Percentiles rank a stretch among this genome's conserved stretches.
These are phyloP conservation scores for Pseudogymnoascus sp. DNA, from an alignment of 2,329 filamentous ascomycete species.

Conservation along the genomic window DNA sequence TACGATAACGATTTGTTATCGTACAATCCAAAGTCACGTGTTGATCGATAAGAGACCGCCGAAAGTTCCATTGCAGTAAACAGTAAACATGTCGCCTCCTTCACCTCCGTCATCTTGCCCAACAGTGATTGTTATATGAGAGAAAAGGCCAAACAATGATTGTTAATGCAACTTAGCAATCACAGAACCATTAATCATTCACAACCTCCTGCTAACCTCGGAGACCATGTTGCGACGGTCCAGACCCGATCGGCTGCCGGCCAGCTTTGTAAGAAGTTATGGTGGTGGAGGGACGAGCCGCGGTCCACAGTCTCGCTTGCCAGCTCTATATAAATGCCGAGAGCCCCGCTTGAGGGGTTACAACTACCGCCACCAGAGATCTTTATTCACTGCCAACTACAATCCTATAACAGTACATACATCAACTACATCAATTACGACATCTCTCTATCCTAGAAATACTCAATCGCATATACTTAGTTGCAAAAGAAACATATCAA, in stretches of 20 bases:
- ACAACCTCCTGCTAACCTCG: not conserved
- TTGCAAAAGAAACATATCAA: conserved; percentile 15
- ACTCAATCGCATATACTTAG: not conserved
- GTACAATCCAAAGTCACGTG: not conserved
- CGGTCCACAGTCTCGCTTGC: conserved; percentile 2
- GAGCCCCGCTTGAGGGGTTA: not conserved
- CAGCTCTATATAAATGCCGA: conserved; percentile 3
- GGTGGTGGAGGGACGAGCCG: not conserved
- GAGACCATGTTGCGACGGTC: not conserved
- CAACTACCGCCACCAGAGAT: conserved; percentile 3
- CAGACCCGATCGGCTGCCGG: not conserved
- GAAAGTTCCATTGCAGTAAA: not conserved
- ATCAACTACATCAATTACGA: not conserved
- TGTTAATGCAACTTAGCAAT: not conserved
- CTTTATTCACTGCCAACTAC: not conserved
- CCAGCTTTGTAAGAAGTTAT: conserved; percentile 5
- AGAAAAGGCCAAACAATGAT: not conserved
- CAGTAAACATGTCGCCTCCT: not conserved
- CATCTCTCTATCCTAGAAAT: not conserved
- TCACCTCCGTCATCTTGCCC: too few species aligned
- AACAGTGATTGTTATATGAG: not conserved
- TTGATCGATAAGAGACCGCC: not conserved
- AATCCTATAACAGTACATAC: not conserved
- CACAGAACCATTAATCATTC: not conserved
- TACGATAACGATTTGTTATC: not conserved